phyloP scores from a whole-genome alignment of 1,284 basidiomycete species.

The Ceratobasidium sp. region DNA sequence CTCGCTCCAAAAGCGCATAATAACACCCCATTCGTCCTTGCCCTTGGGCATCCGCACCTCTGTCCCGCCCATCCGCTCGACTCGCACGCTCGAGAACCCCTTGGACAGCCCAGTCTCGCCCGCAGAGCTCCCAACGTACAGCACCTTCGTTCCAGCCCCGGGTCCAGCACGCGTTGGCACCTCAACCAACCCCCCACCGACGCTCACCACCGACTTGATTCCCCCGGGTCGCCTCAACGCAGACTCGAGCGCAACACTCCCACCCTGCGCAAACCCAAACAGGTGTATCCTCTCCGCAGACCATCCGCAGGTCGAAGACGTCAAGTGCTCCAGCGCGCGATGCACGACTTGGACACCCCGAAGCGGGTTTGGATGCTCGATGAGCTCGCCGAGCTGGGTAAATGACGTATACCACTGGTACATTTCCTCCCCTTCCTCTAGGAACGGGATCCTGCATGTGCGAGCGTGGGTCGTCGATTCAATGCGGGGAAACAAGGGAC shows the following conservation, averaged over 20 bases:
- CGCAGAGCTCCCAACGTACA: constrained; percentile 53
- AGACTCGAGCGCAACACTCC: constrained; percentile 77
- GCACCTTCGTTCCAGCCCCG: constrained; percentile 60
- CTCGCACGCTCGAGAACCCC: constrained; percentile 61
- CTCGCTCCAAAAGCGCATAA: constrained; percentile 89
- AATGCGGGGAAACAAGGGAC: neutral
- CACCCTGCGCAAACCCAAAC: constrained; percentile 91
- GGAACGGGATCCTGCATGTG: constrained; percentile 72
- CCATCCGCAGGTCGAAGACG: constrained; percentile 67
- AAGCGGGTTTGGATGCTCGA: constrained; percentile 75
- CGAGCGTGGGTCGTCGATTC: neutral
- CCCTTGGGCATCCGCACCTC: constrained; percentile 75
- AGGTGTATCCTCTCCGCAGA: constrained; percentile 72
- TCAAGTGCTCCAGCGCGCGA: constrained; percentile 65
- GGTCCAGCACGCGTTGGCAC: constrained; percentile 65
- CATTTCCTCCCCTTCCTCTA: constrained; percentile 65
- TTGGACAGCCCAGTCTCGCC: constrained; percentile 61
- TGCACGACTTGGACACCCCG: constrained; percentile 65
- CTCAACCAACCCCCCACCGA: constrained; percentile 77
- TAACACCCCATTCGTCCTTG: constrained; percentile 78
- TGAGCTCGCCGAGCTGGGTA: constrained; percentile 74
- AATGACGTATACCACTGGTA: constrained; percentile 92
- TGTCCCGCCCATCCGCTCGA: constrained; percentile 54
- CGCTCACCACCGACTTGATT: constrained; percentile 71
- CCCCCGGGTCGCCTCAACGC: constrained; percentile 60